These are phyloP conservation scores for Mucor saturninus DNA, from an alignment of 371 early-diverging fungal genomes.

Conservation along the genomic window DNA sequence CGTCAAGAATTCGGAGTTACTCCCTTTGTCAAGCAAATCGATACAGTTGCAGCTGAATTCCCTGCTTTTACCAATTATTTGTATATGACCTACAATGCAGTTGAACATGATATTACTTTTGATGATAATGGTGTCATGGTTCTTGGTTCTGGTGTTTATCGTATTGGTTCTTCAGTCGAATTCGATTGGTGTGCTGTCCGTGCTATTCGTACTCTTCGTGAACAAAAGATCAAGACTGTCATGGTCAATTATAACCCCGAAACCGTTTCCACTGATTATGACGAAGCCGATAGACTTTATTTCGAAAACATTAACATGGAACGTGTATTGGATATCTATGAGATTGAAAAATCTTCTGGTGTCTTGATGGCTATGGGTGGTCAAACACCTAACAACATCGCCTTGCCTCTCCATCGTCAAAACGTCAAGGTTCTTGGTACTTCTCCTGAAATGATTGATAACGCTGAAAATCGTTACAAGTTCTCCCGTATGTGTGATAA, in stretches of 20 bases:
- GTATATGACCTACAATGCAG: conserved; percentile 94
- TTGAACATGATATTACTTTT: conserved; percentile 85
- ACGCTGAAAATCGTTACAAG: conserved; percentile 94
- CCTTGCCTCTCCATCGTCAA: conserved; percentile 81
- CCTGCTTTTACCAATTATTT: conserved; percentile 95
- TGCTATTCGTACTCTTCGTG: conserved; percentile 87
- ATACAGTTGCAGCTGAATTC: conserved; percentile 97
- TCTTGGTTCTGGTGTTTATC: conserved; percentile 94
- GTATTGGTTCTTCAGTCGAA: conserved; percentile 95
- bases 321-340: conserved; percentile 92
- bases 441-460: conserved; percentile 91
- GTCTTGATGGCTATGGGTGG: conserved; percentile 94
- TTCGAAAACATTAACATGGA: conserved; percentile 93
- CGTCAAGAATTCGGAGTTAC: conserved; percentile 78
- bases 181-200: conserved; percentile 98
- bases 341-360: conserved; percentile 80
- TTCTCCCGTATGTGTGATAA: conserved; percentile 93
- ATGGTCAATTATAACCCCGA: conserved; percentile 98
- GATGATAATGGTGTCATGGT: conserved; percentile 93
- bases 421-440: conserved; percentile 93
- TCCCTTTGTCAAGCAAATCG: conserved; percentile 97
- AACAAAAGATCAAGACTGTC: conserved; percentile 81
- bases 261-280: conserved; percentile 96
- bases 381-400: conserved; percentile 95
- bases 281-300: conserved; percentile 95